Evolutionary conservation across 805 yeast genomes (phyloP).

Genomic region (Myxozyma melibiosi): DNA sequence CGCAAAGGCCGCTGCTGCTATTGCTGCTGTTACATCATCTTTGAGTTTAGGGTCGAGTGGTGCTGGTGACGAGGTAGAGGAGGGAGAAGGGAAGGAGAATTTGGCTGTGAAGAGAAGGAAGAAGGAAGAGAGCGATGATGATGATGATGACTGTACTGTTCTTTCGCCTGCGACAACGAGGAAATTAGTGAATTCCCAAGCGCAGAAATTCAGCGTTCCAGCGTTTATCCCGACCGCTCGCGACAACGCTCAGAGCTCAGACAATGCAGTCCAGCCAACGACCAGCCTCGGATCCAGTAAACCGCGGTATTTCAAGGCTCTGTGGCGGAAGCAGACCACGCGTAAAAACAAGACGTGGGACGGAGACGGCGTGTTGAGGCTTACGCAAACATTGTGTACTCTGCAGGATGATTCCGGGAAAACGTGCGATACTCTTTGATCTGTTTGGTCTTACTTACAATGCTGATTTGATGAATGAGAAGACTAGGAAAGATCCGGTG

Average conservation of each 20-base stretch:
- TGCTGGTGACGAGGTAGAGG: neutral
- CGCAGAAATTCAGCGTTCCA: neutral
- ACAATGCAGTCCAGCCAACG: too few relatives aligned
- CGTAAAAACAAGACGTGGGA: slow-evolving; percentile 94
- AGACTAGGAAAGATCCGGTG: slow-evolving; percentile 18
- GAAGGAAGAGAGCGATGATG: neutral
- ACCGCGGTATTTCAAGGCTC: slow-evolving; percentile 41
- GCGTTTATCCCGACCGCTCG: neutral
- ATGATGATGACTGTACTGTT: neutral
- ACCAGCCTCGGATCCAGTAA: neutral
- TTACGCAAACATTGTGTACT: slow-evolving; percentile 33
- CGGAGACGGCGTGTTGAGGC: slow-evolving; percentile 74
- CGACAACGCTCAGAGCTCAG: neutral
- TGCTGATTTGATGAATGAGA: neutral
- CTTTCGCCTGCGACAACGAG: neutral
- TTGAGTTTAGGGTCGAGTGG: neutral
- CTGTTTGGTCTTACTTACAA: neutral
- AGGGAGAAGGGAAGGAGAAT: neutral
- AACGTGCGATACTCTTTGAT: neutral
- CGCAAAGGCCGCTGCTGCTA: neutral
- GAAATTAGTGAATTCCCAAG: neutral
- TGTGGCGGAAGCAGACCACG: slow-evolving; percentile 70
- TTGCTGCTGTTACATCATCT: neutral
- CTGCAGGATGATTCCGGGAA: slow-evolving; percentile 38
- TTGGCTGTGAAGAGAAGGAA: neutral